phyloP scores from a whole-genome alignment of 495 filamentous ascomycete species.

The Hypomontagnella submonticulosa region DNA sequence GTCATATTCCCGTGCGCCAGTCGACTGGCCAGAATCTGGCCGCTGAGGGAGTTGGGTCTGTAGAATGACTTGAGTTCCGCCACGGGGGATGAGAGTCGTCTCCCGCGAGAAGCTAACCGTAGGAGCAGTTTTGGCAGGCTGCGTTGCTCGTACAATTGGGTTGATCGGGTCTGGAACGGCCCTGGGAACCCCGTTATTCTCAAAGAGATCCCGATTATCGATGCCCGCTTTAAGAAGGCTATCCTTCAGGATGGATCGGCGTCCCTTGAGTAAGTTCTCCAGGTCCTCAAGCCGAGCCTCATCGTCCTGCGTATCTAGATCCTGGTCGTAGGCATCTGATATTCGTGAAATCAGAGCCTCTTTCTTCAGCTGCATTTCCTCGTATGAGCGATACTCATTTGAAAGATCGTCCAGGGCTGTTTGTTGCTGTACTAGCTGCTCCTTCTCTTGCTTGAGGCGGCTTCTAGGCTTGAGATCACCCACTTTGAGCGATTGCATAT shows the following conservation, averaged over 20 bases:
- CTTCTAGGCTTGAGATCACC: conserved; percentile 47
- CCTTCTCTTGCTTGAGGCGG: conserved; percentile 50
- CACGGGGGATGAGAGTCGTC: conserved; percentile 47
- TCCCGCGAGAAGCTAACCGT: conserved; percentile 41
- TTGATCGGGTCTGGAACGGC: conserved; percentile 15
- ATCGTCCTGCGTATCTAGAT: conserved; percentile 52
- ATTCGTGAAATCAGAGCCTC: conserved; percentile 52
- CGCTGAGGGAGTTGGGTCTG: conserved; percentile 57
- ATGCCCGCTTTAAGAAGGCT: conserved; percentile 51
- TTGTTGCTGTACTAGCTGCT: conserved; percentile 47
- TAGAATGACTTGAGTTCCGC: conserved; percentile 58
- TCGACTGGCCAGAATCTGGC: conserved; percentile 5
- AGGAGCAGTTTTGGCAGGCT: conserved; percentile 22
- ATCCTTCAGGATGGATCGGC: conserved; percentile 43
- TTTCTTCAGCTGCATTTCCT: conserved; percentile 46
- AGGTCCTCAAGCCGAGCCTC: conserved; percentile 53
- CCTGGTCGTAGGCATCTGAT: conserved; percentile 51
- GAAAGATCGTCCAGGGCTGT: conserved; percentile 47
- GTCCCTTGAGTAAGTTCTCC: conserved; percentile 44
- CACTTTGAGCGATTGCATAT: conserved; percentile 47
- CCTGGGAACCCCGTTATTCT: conserved; percentile 5
- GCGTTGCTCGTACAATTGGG: conserved; percentile 44
- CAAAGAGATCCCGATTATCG: conserved; percentile 50
- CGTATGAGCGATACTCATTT: conserved; percentile 43
- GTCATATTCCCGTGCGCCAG: conserved; percentile 1